A percentile compares a stretch with the other conserved stretches of the same genome.
phyloP scores from a whole-genome alignment of 1,284 basidiomycete genomes.

The Pseudozyma tsukubaensis region DNA sequence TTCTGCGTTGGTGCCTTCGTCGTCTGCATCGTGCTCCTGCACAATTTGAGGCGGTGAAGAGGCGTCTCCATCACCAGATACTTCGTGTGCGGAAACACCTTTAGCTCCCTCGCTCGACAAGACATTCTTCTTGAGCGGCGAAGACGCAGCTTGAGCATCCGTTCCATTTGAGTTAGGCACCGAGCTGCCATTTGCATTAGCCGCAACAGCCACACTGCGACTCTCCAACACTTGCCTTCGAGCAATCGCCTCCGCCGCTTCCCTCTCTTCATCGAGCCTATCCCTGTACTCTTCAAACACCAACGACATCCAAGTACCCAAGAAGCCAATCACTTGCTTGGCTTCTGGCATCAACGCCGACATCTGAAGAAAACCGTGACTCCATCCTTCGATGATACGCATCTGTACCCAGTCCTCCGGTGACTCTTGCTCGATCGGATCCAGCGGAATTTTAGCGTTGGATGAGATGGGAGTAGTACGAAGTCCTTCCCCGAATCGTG shows the following conservation, averaged over 20 bases:
- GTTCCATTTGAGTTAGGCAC: too few species aligned
- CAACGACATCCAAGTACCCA: constrained; percentile 91
- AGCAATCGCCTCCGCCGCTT: constrained; percentile 17
- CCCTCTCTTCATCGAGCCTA: constrained; percentile 39
- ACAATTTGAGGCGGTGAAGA: background rate
- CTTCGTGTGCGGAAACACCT: too few species aligned
- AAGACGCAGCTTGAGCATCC: too few species aligned
- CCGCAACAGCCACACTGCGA: background rate
- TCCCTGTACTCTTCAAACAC: constrained; percentile 74
- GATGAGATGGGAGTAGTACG: constrained; percentile 70
- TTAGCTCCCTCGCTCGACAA: too few species aligned
- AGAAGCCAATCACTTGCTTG: constrained; percentile 81
- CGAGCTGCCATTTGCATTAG: background rate
- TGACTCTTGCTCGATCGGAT: constrained; percentile 75
- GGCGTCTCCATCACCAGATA: background rate
- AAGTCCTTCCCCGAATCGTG: constrained; percentile 70
- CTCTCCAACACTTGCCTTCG: constrained; percentile 18
- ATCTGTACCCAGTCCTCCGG: constrained; percentile 96
- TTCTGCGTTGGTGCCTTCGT: constrained; percentile 45
- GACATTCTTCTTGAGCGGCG: too few species aligned
- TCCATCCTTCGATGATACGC: constrained; percentile 71
- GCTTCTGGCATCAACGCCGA: constrained; percentile 85
- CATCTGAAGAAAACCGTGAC: constrained; percentile 78
- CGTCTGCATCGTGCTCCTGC: constrained; percentile 20
- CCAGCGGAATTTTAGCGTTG: constrained; percentile 67